These are phyloP conservation scores for Phlebopus sp. DNA, from an alignment of 1,284 basidiomycete genomes.

Conservation along the genomic window DNA sequence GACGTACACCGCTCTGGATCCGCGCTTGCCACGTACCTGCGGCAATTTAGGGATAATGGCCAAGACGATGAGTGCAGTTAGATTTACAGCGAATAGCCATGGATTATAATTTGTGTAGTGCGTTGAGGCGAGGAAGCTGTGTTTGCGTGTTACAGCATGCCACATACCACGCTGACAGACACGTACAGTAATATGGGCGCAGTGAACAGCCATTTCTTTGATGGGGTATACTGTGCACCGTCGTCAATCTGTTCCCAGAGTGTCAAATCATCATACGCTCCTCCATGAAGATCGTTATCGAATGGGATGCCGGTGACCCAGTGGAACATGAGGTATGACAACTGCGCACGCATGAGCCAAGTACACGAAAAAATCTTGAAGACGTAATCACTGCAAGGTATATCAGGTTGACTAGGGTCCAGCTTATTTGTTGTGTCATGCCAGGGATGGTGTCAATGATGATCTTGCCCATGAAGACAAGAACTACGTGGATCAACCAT, in stretches of 20 bases:
- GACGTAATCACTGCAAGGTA: slow-evolving; percentile 80
- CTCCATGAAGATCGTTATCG: slow-evolving; percentile 81
- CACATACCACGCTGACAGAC: slow-evolving; percentile 1
- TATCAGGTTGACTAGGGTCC: slow-evolving; percentile 91
- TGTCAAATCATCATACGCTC: slow-evolving; percentile 96
- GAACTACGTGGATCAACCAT: slow-evolving; percentile 96
- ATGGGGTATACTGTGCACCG: slow-evolving; percentile 96
- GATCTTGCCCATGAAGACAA: slow-evolving; percentile 89
- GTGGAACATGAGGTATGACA: slow-evolving; percentile 98
- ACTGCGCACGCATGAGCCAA: slow-evolving; percentile 42
- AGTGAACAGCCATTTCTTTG: slow-evolving; percentile 95
- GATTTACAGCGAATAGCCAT: slow-evolving; percentile 89
- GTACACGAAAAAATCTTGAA: neutral
- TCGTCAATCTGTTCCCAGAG: slow-evolving; percentile 99
- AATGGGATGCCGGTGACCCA: slow-evolving; percentile 98
- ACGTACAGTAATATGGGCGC: slow-evolving; percentile 90
- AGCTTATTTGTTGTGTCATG: slow-evolving; percentile 91
- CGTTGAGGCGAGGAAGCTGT: slow-evolving; percentile 92
- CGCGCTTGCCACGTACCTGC: slow-evolving; percentile 48
- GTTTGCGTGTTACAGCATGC: neutral
- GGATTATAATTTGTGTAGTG: slow-evolving; percentile 98
- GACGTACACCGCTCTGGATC: slow-evolving; percentile 5
- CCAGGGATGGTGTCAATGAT: slow-evolving; percentile 93
- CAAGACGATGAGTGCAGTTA: slow-evolving; percentile 73
- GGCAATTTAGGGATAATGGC: slow-evolving; percentile 97